Base-by-base conservation (phyloP, 306 rosid species). In the Inga leiocalycina region DNA sequence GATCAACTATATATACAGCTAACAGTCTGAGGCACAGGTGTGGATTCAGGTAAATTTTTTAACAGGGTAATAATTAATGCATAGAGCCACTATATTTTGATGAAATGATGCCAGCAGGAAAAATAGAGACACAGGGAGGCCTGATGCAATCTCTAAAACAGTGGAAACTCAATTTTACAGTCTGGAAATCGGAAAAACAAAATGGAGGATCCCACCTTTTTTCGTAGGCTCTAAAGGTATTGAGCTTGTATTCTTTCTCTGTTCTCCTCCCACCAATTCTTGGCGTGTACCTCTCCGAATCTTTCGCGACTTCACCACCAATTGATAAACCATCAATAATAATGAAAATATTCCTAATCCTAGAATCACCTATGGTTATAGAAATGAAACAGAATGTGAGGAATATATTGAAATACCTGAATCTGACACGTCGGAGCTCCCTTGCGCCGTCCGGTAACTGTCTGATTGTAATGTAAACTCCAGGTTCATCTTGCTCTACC, bases 161-260 rank as follows among this genome's bases (percentile, higher is more conserved):
- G 16, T 49, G 54, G 16, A 49, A 49, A 49, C 54, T 14, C 54
- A 10, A 49, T 12, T 49, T 70, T 70, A 75, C 76, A 80, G 61
- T 75, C 82, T 79, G 52, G 32, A 46, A 62, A 24, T 74, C 76
- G n/a, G 19, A 46, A 65, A 86, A 86, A 82, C 87, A 84, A 88
- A 80, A 78, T 70, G 81, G 32, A 66, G 75, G 77, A 82, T 80
- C 85, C 87, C 87, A 76, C 76, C 78, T n/a, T 57, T 43, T 43
- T 16, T n/a, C 35, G 49, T 57, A 80, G 67, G 86, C 41, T 51
- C 89, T 87, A 93, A 69, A 93, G 97, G 83, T 95, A 93, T 87
- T 95, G 98, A 86, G 97, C 92, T 85, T 95, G 98, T 88, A 95
- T 92, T 86, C 98, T 93, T 80, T 91, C 98, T 82, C 94, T 89